Base-by-base conservation (phyloP, 2,329 filamentous ascomycete species). In the Trichoderma arundinaceum region DNA sequence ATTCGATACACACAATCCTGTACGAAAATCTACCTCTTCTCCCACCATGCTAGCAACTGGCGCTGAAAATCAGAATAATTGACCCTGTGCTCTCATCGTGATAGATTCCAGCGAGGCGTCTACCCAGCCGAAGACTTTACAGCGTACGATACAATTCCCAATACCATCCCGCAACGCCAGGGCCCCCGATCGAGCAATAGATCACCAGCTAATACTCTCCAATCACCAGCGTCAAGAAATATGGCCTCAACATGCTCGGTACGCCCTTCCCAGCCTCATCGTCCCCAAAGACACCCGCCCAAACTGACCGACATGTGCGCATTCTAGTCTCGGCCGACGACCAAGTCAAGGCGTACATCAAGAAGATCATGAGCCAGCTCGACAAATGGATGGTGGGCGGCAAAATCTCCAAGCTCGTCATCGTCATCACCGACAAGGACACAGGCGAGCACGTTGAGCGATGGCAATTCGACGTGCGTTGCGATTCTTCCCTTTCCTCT, bases 261-360 rank as follows among this genome's bases (percentile, higher is more conserved):
- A 78, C 15, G 28, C 7, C 22, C n/a, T 1, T 10, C 13, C 13
- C 33, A 38, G 9, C 33, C 15, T 4, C 38, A 28, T 1, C 33
- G n/a, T 15, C n/a, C 17, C 9, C 6, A 3, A 48, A 15, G 12
- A 12, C 19, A 46, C 2, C 1, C 38, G 7, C 3, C 2, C 44
- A 44, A 10, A 61, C 57, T 57, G n/a, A 39, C 33, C n/a, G 22
- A 33, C 19, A 13, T 7, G 19, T 32, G 51, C 22, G 35, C 8
- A 12, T 8, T 59, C 9, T 75, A 89, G 94, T 98, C 59, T 96
- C 94, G 38, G 88, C 93, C 69, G 95, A 99, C 77, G 95, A 98
- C 82, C 94, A 99, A 81, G 95, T 99, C 76, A 96, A 97, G 80
- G 92, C 94, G 38, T 99, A 99, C 81, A 96, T 99, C 83, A 97